Evolutionary conservation across 2,329 filamentous ascomycete species (phyloP), one percentile per base, ranked within the genome.

Genomic region (Penicillium hordei): DNA sequence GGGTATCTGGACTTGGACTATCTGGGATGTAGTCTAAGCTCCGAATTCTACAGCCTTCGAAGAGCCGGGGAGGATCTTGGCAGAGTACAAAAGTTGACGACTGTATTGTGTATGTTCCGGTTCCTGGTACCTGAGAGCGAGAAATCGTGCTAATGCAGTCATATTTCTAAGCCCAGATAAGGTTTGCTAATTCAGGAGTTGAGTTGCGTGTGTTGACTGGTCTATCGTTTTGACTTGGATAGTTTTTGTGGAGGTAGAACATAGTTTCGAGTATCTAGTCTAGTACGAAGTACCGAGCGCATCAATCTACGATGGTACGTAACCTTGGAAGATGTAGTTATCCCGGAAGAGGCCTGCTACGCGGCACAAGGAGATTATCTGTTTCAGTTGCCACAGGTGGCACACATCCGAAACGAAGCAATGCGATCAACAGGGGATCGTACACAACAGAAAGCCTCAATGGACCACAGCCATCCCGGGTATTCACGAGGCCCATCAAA

Each of bases 51-150:
- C 12, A 40, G 38, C 13, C 5, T 36, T 53, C 9, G 27, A 48
- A 36, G 45, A 36, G 17, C 15, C 7, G 40, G 55, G 48, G 60
- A 27, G 59, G 53, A 53, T 61, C 51, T 60, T 56, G 60, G 60
- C 61, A 59, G 34, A 17, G 52, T 46, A 40, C 51, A 12, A 51
- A 42, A 60, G 39, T 60, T 58, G 39, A 63, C 62, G 65, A 60
- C 55, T 51, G 44, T 27, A 44, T 48, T 33, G 21, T 44, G 38
- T 21, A 33, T 19, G 34, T 42, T 39, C 57, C 56, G 48, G 33
- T 53, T 48, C 57, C 53, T 64, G 58, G 57, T 51, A 21, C 43
- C 44, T 42, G 10, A 33, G 21, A 33, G 33, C 1, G 19, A 21
- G 48, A 17, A 49, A 55, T 48, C 48, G 57, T 58, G 49, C 61